Base-by-base conservation (phyloP, 805 yeast species). In the Ogataea ramenticola region DNA sequence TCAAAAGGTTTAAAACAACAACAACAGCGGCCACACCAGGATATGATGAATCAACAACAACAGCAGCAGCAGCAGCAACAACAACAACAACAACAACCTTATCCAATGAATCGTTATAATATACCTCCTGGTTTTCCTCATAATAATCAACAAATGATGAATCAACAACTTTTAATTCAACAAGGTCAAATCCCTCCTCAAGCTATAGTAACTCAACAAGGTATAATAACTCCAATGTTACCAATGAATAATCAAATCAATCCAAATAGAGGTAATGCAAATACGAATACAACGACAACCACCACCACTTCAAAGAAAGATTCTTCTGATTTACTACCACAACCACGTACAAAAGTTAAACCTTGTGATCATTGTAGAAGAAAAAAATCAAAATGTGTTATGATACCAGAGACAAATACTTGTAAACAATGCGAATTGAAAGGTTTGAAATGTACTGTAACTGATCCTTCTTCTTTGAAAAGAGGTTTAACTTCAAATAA, bases 281-380 rank as follows among this genome's bases (percentile, higher is more conserved):
- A 12, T 30, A n/a, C n/a, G n/a, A 30, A 10, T 24, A 24, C 6
- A 7, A 24, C 10, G 6, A 24, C 27, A 10, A 10, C 27, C 27
- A 24, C 6, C 10, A 24, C 10, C 27, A 24, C 27, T n/a, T n/a
- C n/a, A n/a, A n/a, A n/a, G n/a, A n/a, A n/a, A n/a, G n/a, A n/a
- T n/a, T n/a, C n/a, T n/a, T n/a, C n/a, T n/a, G 39, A 44, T 26
- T 65, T 58, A 35, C 57, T 57, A 2, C 62, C 70, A 5, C 74
- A 73, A 45, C 75, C 68, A 4, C 51, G 65, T 32, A 52, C 67
- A 1, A 65, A 71, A 50, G 64, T 75, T 20, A 65, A 79, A 31
- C 91, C 95, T 1, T 89, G 96, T 58, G 96, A 86, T 56, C 87
- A 82, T 52, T 90, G 97, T 61, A 71, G 95, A 36, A 68, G 89